Evolutionary conservation across 331 rosid genomes (phyloP), one percentile per base, ranked within the genome.

Genomic region (Quercus tomentella): DNA sequence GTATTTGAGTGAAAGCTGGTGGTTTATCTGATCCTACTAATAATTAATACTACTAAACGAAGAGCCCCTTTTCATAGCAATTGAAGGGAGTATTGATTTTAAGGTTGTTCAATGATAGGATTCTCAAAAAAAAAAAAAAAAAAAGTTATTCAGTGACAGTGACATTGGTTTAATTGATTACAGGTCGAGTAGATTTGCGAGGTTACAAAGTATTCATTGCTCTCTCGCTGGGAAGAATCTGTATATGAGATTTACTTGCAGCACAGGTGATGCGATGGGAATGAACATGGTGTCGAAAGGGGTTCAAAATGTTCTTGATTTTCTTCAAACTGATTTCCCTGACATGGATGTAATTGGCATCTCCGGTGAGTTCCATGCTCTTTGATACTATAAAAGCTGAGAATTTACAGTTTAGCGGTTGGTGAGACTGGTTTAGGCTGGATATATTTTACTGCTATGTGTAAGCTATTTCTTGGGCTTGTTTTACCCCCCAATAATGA

Each of bases 251-350:
- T 92, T 92, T 85, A 83, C 83, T 67, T 89, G 97, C 82, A 84
- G 96, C 85, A 92, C 97, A 1, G 97, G 97, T 22, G 97, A 92
- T 75, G 97, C 97, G 70, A 92, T 92, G 97, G 97, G 97, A 78
- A 92, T 92, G 97, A 92, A 92, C 86, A 92, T 92, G 97, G 97
- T 92, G 63, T 92, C 97, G 75, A 92, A 92, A 87, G 97, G 97
- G 56, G 97, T 92, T 52, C 97, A 92, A 83, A 92, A 92, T 56
- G 96, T 91, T 54, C 91, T 92, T 54, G 97, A 92, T 74, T 92
- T 85, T 77, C 97, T 92, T 73, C 93, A 79, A 80, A 84, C 76
- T 86, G 94, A 92, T 81, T 91, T 92, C 72, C 91, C 96, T 17
- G 97, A 92, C 82, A 91, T 92, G 97, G 97, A 92, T 79, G 79